Percentiles rank a stretch among this genome's conserved stretches.
Conservation (phyloP, 108 stramenopile genomes). For the Skeletonema marinoi region DNA sequence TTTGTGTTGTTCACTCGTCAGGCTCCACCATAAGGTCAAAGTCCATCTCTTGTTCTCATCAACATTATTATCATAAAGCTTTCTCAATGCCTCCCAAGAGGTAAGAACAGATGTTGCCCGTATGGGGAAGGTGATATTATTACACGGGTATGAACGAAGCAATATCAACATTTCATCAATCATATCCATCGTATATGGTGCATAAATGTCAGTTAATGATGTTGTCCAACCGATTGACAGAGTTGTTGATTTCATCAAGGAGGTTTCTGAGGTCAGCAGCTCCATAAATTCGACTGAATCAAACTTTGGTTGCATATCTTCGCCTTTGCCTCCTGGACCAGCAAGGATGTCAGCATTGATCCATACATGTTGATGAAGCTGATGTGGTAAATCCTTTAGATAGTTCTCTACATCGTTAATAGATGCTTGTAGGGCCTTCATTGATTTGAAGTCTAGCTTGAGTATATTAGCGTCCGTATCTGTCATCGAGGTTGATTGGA, state of each 20-base stretch:
- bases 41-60: slow-evolving; percentile 8
- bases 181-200: slow-evolving; percentile 27
- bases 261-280: background rate
- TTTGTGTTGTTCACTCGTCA: background rate
- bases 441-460: slow-evolving; percentile 37
- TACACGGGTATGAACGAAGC: background rate
- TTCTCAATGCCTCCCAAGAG: slow-evolving; percentile 23
- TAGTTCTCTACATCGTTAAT: slow-evolving; percentile 6
- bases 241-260: background rate
- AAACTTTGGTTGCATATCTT: slow-evolving; percentile 34
- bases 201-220: slow-evolving; percentile 12
- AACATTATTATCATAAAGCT: slow-evolving; percentile 2
- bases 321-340: slow-evolving; percentile 26
- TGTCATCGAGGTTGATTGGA: slow-evolving; percentile 2
- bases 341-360: slow-evolving; percentile 30
- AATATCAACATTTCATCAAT: slow-evolving; percentile 14
- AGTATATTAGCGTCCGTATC: slow-evolving; percentile 4
- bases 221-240: slow-evolving; percentile 37
- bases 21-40: slow-evolving; percentile 30
- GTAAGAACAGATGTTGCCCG: slow-evolving; percentile 9
- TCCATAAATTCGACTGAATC: slow-evolving; percentile 15
- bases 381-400: slow-evolving; percentile 1
- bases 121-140: slow-evolving; percentile 21
- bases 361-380: slow-evolving; percentile 17
- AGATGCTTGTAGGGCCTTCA: slow-evolving; percentile 16